Conservation (phyloP, 305 asterid genomes). For the Rubia tinctorum region DNA sequence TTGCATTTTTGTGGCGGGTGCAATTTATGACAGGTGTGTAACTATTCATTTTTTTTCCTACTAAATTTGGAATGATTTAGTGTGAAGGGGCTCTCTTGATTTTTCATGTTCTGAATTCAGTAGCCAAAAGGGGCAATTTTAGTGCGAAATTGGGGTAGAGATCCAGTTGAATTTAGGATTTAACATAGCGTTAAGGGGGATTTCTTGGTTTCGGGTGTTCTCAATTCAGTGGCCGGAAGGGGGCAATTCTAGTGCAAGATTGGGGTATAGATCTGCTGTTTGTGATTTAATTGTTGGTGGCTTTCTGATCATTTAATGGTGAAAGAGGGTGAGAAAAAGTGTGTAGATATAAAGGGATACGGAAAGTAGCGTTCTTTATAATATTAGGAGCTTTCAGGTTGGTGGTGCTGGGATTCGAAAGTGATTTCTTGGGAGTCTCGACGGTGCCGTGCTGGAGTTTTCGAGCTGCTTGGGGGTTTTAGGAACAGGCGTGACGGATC, state of each 20-base stretch:
- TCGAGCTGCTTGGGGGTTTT: conserved; percentile 10
- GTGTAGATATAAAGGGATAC: conserved; percentile 12
- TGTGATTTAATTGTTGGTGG: conserved; percentile 24
- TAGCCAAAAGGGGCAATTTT: background rate
- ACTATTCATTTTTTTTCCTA: background rate
- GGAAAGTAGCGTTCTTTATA: background rate
- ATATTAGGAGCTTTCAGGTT: conserved; percentile 12
- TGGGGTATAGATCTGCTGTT: conserved; percentile 38
- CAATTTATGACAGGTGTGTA: conserved; percentile 8
- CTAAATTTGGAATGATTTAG: background rate
- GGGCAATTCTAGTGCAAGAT: background rate
- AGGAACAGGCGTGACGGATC: conserved; percentile 29
- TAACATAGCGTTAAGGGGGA: background rate
- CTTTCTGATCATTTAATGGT: conserved; percentile 16
- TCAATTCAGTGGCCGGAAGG: conserved; percentile 1
- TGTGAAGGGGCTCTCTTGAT: conserved; percentile 1
- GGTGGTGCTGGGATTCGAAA: conserved; percentile 4
- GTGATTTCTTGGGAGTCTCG: conserved; percentile 18
- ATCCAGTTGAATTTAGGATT: too few species aligned
- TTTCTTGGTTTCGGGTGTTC: conserved; percentile 14
- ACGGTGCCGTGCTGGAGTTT: conserved; percentile 10
- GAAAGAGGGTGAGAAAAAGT: conserved; percentile 15
- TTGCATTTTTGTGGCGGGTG: background rate
- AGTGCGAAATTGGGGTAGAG: background rate
- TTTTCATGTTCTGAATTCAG: conserved; percentile 18